phyloP scores from a whole-genome alignment of 2,329 filamentous ascomycete genomes.

The Penicillium verrucosum region DNA sequence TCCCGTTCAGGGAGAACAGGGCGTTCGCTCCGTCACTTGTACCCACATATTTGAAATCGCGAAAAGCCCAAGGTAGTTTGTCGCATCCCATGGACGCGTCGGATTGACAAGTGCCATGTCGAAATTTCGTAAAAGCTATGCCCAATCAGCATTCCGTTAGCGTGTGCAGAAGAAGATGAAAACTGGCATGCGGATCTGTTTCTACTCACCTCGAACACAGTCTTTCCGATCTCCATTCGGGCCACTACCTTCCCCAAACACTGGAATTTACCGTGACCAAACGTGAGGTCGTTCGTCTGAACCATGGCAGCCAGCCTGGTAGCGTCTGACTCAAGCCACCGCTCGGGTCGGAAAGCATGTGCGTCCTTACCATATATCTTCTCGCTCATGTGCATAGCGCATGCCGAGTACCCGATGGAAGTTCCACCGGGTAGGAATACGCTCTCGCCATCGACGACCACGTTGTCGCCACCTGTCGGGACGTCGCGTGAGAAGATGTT shows the following conservation, averaged over 20 bases:
- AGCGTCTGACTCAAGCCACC: constrained; percentile 16
- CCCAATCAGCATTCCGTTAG: neutral
- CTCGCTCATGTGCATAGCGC: constrained; percentile 17
- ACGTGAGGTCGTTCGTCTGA: constrained; percentile 16
- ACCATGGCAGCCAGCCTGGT: constrained; percentile 11
- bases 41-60: constrained; percentile 19
- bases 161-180: too few relatives aligned
- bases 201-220: constrained; percentile 15
- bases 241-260: constrained; percentile 20
- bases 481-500: constrained; percentile 20
- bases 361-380: constrained; percentile 17
- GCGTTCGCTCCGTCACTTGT: constrained; percentile 12
- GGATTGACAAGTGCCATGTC: constrained; percentile 17
- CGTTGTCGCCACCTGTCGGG: constrained; percentile 12
- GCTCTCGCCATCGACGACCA: constrained; percentile 15
- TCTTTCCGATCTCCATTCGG: constrained; percentile 17
- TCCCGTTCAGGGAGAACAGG: neutral
- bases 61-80: constrained; percentile 18
- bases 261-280: constrained; percentile 17
- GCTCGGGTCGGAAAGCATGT: constrained; percentile 16
- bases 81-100: constrained; percentile 15
- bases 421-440: constrained; percentile 14
- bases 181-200: neutral
- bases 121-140: constrained; percentile 18
- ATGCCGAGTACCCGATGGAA: constrained; percentile 17